Evolutionary conservation across 106 monocot species (phyloP).

Genomic region (Hemerocallis citrina): DNA sequence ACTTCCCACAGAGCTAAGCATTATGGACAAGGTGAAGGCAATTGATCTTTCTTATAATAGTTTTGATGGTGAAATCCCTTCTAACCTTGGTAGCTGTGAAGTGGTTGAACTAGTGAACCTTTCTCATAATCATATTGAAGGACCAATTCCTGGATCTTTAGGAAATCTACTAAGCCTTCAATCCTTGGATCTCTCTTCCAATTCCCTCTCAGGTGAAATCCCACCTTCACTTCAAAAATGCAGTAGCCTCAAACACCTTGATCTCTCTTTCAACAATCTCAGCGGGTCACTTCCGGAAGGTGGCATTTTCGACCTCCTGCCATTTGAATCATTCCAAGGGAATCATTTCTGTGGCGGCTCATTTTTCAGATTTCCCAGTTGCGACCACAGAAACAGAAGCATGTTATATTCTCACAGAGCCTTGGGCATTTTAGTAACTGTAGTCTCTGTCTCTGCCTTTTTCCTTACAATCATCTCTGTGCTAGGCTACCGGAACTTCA

Average conservation of each 20-base stretch:
- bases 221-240: conserved; percentile 18
- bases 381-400: conserved; percentile 9
- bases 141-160: conserved; percentile 23
- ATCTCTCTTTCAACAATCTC: conserved; percentile 35
- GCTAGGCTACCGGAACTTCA: conserved; percentile 6
- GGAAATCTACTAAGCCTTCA: conserved; percentile 22
- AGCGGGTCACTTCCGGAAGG: conserved; percentile 21
- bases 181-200: conserved; percentile 26
- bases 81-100: conserved; percentile 21
- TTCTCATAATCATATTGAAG: conserved; percentile 31
- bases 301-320: conserved; percentile 14
- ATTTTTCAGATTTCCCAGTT: conserved; percentile 13
- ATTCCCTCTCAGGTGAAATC: conserved; percentile 30
- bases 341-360: conserved; percentile 29
- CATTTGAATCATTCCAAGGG: conserved; percentile 15
- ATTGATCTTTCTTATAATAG: conserved; percentile 33
- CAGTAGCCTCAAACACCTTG: conserved; percentile 12
- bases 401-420: conserved; percentile 14
- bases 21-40: conserved; percentile 26
- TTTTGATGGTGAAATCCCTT: conserved; percentile 21
- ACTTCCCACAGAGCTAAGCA: conserved; percentile 25
- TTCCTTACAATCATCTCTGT: conserved; percentile 17
- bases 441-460: conserved; percentile 13
- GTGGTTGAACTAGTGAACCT: conserved; percentile 19
- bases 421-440: conserved; percentile 6